Evolutionary conservation across 768 basidiomycete genomes (phyloP).

Genomic region (Leccinum disarticulatum): DNA sequence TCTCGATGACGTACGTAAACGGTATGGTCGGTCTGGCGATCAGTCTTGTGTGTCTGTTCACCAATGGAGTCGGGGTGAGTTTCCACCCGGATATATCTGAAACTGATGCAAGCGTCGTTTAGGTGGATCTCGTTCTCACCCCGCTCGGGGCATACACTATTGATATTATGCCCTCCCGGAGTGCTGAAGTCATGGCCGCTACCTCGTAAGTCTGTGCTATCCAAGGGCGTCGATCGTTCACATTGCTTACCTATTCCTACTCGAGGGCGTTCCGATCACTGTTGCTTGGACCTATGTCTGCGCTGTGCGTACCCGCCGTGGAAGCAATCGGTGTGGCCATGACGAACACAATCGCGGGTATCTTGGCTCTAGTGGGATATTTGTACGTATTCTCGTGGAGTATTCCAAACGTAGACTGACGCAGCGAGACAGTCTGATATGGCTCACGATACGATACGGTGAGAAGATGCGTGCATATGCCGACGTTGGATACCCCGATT

Average conservation of each 20-base stretch:
- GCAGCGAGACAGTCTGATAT: slow-evolving; percentile 43
- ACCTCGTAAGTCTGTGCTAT: slow-evolving; percentile 42
- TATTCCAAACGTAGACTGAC: background rate
- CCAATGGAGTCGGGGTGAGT: slow-evolving; percentile 64
- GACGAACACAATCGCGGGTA: slow-evolving; percentile 48
- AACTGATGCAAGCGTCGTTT: background rate
- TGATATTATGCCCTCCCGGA: slow-evolving; percentile 58
- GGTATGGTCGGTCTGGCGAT: slow-evolving; percentile 50
- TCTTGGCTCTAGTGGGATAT: slow-evolving; percentile 50
- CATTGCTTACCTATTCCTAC: background rate
- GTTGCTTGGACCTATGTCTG: slow-evolving; percentile 15
- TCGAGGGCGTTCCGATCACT: slow-evolving; percentile 24
- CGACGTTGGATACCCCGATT: slow-evolving; percentile 53
- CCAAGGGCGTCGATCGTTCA: background rate
- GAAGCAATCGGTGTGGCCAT: slow-evolving; percentile 48
- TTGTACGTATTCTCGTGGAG: slow-evolving; percentile 39
- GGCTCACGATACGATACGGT: slow-evolving; percentile 56
- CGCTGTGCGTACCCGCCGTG: slow-evolving; percentile 41
- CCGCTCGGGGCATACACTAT: slow-evolving; percentile 58
- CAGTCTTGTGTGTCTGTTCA: slow-evolving; percentile 55
- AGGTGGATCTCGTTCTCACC: slow-evolving; percentile 59
- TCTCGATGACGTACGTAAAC: slow-evolving; percentile 50
- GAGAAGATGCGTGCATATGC: slow-evolving; percentile 54
- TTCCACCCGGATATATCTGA: background rate
- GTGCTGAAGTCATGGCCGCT: slow-evolving; percentile 65